Percentiles rank a stretch among this genome's conserved stretches.
These are phyloP conservation scores for Rostrohypoxylon terebratum DNA, from an alignment of 495 filamentous ascomycete genomes.

Conservation along the genomic window DNA sequence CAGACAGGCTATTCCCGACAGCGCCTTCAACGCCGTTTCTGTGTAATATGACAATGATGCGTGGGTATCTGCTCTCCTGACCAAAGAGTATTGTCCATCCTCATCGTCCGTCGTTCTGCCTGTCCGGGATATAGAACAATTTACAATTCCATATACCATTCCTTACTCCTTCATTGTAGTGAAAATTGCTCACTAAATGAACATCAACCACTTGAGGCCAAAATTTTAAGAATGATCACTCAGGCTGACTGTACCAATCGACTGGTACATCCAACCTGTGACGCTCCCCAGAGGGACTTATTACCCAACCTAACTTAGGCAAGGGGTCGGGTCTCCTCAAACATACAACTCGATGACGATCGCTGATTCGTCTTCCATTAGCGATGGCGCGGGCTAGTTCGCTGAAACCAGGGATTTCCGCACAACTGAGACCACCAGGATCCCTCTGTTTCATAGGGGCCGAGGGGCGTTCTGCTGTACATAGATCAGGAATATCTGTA, in stretches of 20 bases:
- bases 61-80: slow-evolving; percentile 39
- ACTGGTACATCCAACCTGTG: background rate
- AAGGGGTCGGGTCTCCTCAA: background rate
- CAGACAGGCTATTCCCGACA: slow-evolving; percentile 5
- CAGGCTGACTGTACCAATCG: background rate
- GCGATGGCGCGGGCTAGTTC: background rate
- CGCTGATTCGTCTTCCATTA: background rate
- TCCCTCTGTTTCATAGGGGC: background rate
- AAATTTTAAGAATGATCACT: background rate
- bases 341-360: background rate
- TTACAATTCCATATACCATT: slow-evolving; percentile 4
- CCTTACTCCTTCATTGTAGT: background rate
- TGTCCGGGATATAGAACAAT: slow-evolving; percentile 9
- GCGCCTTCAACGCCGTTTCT: slow-evolving; percentile 35
- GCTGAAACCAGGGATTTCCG: background rate
- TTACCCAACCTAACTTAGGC: background rate
- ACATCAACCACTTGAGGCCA: background rate
- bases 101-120: slow-evolving; percentile 19
- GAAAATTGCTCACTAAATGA: background rate
- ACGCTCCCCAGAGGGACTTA: background rate
- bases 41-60: background rate
- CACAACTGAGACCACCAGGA: background rate
- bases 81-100: slow-evolving; percentile 32
- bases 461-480: background rate
- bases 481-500: background rate